Percentiles rank a stretch among this genome's conserved stretches.
Conservation (phyloP, 371 early-diverging fungal genomes). For the Mucor velutinosus region DNA sequence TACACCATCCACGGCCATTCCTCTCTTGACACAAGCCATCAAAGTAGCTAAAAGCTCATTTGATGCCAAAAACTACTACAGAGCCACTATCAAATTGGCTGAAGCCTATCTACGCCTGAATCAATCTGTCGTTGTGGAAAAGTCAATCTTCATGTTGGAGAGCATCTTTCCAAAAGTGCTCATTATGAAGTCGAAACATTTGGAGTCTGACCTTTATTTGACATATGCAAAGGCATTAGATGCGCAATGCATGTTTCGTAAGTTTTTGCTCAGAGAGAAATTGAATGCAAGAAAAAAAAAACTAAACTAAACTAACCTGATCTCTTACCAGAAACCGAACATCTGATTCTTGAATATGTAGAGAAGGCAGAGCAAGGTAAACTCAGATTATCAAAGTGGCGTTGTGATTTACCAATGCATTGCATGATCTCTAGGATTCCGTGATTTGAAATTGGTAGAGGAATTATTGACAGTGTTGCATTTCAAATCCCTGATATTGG, state of each 20-base stretch:
- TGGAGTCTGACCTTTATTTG: conserved; percentile 22
- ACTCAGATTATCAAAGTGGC: too few relatives aligned
- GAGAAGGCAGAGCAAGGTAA: conserved; percentile 10
- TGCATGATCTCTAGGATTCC: not conserved
- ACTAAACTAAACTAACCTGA: not conserved
- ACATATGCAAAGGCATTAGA: conserved; percentile 18
- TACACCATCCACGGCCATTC: conserved; percentile 14
- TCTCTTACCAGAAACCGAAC: not conserved
- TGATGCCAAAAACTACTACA: conserved; percentile 24
- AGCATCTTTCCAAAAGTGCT: conserved; percentile 25
- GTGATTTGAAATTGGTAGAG: not conserved
- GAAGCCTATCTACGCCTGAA: conserved; percentile 14
- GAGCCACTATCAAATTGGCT: conserved; percentile 17
- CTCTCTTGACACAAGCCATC: conserved; percentile 22
- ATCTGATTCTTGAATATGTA: conserved; percentile 6
- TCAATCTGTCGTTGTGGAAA: not conserved
- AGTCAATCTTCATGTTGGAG: conserved; percentile 14
- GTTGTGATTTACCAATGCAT: too few relatives aligned
- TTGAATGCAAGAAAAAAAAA: not conserved
- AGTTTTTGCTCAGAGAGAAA: not conserved
- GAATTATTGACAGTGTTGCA: not conserved
- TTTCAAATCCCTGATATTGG: conserved; percentile 3
- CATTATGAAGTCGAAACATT: conserved; percentile 14
- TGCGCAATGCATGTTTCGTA: not conserved
- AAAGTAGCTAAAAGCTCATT: not conserved